Percentiles rank a stretch among this genome's conserved stretches.
phyloP scores from a whole-genome alignment of 371 early-diverging fungal species.

The Mortierella sp. region DNA sequence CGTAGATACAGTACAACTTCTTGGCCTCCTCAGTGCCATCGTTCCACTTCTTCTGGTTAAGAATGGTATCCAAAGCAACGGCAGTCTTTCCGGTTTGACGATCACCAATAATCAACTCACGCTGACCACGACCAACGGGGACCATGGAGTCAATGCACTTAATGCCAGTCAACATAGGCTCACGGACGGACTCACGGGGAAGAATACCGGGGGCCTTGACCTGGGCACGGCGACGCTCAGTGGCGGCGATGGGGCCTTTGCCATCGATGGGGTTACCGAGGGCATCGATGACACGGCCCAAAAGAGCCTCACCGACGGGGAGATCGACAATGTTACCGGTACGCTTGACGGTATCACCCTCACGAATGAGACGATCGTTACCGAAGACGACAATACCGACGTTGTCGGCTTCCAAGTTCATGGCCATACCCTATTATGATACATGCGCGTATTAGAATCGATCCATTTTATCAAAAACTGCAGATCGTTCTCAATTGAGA shows the following conservation, averaged over 20 bases:
- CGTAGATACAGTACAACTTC: slow-evolving; percentile 97
- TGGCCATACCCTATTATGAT: slow-evolving; percentile 89
- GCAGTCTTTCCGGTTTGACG: slow-evolving; percentile 98
- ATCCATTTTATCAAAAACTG: not conserved
- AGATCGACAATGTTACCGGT: slow-evolving; percentile 98
- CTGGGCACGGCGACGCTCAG: slow-evolving; percentile 89
- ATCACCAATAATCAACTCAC: slow-evolving; percentile 98
- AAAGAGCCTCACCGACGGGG: slow-evolving; percentile 90
- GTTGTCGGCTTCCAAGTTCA: slow-evolving; percentile 97
- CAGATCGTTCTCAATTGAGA: too few relatives aligned
- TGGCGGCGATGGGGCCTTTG: slow-evolving; percentile 91
- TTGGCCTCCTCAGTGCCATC: slow-evolving; percentile 85
- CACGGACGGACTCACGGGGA: slow-evolving; percentile 96
- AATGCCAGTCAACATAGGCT: slow-evolving; percentile 98
- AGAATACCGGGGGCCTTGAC: slow-evolving; percentile 98
- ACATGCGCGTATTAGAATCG: not conserved
- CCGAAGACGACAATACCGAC: slow-evolving; percentile 99
- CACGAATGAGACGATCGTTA: slow-evolving; percentile 97
- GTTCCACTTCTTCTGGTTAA: slow-evolving; percentile 98
- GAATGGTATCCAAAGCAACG: slow-evolving; percentile 95
- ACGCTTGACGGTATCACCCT: slow-evolving; percentile 97
- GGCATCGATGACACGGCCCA: slow-evolving; percentile 97
- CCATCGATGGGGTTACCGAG: slow-evolving; percentile 98
- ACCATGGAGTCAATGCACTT: slow-evolving; percentile 99
- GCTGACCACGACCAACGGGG: slow-evolving; percentile 98